A percentile compares a stretch with the other conserved stretches of the same genome.
Conservation (phyloP, 257 asterid genomes). For the Capsicum chinense region DNA sequence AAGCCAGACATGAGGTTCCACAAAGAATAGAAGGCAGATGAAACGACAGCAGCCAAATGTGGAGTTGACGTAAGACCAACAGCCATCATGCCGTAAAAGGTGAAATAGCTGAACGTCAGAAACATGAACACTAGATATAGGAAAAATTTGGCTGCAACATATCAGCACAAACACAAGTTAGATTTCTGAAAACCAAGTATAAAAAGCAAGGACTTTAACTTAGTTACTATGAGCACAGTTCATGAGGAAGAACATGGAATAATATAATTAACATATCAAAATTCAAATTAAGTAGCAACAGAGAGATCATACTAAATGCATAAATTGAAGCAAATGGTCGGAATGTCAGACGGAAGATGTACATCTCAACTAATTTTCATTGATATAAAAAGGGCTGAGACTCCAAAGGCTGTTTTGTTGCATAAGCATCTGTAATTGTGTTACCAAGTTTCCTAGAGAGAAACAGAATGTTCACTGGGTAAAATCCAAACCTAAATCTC, state of each 20-base stretch:
- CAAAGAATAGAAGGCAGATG: conserved; percentile 61
- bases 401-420: not conserved
- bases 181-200: conserved; percentile 22
- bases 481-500: conserved; percentile 8
- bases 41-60: conserved; percentile 56
- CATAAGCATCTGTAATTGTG: not conserved
- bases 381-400: not conserved
- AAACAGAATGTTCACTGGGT: conserved; percentile 12
- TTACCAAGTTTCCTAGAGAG: not conserved
- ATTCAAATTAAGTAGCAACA: conserved; percentile 2
- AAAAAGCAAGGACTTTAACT: not conserved
- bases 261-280: conserved; percentile 1
- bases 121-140: conserved; percentile 59
- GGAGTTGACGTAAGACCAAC: conserved; percentile 69
- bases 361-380: not conserved
- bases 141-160: conserved; percentile 51
- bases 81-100: conserved; percentile 73
- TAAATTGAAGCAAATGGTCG: conserved; percentile 19
- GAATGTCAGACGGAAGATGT: conserved; percentile 16
- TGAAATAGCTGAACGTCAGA: conserved; percentile 61
- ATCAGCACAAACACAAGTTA: not conserved
- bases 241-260: not conserved
- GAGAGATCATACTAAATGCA: not conserved
- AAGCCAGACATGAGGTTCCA: conserved; percentile 76
- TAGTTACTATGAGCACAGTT: conserved; percentile 1